A percentile compares a stretch with the other conserved stretches of the same genome.
Conservation (phyloP, 768 basidiomycete species). For the Hirschioporus abietinus region DNA sequence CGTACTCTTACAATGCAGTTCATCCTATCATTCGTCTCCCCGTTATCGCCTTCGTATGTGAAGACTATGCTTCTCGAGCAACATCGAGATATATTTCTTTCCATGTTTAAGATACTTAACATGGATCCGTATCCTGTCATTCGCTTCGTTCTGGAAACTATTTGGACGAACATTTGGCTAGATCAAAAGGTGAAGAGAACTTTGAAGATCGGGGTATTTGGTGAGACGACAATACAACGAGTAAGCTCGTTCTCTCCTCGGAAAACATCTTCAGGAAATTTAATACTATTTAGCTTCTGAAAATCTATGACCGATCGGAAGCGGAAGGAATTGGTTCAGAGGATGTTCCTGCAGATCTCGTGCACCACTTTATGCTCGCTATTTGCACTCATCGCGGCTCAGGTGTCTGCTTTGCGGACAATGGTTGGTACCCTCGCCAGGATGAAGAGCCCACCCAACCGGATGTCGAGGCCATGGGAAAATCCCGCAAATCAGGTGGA, state of each 20-base stretch:
- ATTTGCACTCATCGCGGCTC: conserved; percentile 76
- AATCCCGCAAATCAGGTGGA: conserved; percentile 30
- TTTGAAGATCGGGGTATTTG: conserved; percentile 67
- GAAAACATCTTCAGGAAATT: background rate
- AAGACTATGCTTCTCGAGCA: conserved; percentile 69
- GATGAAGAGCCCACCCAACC: conserved; percentile 28
- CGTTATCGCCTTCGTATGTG: conserved; percentile 38
- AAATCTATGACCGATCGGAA: conserved; percentile 61
- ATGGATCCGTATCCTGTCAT: conserved; percentile 63
- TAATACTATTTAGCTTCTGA: conserved; percentile 47
- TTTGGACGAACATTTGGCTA: conserved; percentile 73
- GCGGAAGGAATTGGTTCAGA: conserved; percentile 46
- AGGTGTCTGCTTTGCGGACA: conserved; percentile 84
- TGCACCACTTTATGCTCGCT: conserved; percentile 82
- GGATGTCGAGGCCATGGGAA: conserved; percentile 32
- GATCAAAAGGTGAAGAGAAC: conserved; percentile 70
- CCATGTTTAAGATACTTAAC: conserved; percentile 66
- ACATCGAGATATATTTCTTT: conserved; percentile 56
- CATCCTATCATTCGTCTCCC: conserved; percentile 65
- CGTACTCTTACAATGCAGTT: conserved; percentile 71
- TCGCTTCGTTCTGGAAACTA: conserved; percentile 61
- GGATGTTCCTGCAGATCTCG: conserved; percentile 68
- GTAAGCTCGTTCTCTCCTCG: conserved; percentile 32
- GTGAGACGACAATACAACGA: conserved; percentile 56
- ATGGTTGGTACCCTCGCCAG: conserved; percentile 85